phyloP scores from a whole-genome alignment of 306 rosid genomes.

The Cercis canadensis region DNA sequence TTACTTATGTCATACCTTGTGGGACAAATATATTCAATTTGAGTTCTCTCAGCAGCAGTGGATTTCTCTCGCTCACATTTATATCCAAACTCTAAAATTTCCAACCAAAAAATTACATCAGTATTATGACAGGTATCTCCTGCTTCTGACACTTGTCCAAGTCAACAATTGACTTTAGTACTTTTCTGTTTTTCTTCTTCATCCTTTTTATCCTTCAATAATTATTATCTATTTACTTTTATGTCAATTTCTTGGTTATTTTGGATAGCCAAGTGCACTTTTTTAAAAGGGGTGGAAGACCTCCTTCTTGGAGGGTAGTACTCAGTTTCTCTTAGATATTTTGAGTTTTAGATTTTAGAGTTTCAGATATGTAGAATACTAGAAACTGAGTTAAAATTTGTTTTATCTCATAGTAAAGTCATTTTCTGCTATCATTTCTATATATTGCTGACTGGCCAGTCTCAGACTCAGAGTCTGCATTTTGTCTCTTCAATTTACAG shows the following conservation, averaged over 20 bases:
- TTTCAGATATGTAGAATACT: too few species aligned
- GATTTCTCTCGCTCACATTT: constrained; percentile 74
- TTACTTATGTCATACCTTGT: constrained; percentile 71
- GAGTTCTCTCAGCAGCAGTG: constrained; percentile 84
- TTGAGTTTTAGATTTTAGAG: neutral
- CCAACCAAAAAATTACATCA: constrained; percentile 81
- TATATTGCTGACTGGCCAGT: neutral
- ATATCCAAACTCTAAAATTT: constrained; percentile 75
- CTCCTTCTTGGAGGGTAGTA: neutral
- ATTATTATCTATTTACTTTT: neutral
- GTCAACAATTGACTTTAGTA: too few species aligned
- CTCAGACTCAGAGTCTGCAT: neutral
- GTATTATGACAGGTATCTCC: constrained; percentile 67
- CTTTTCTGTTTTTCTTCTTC: neutral
- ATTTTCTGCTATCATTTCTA: too few species aligned
- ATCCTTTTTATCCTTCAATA: neutral
- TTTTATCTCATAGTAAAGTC: too few species aligned
- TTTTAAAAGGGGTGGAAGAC: too few species aligned
- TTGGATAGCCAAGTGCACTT: neutral
- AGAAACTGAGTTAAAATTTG: too few species aligned
- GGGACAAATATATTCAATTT: constrained; percentile 88
- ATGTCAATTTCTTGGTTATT: neutral
- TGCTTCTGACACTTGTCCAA: neutral
- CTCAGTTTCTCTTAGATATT: neutral
- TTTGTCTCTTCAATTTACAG: neutral